Evolutionary conservation across 768 basidiomycete species (phyloP).

Genomic region (Postia placenta): DNA sequence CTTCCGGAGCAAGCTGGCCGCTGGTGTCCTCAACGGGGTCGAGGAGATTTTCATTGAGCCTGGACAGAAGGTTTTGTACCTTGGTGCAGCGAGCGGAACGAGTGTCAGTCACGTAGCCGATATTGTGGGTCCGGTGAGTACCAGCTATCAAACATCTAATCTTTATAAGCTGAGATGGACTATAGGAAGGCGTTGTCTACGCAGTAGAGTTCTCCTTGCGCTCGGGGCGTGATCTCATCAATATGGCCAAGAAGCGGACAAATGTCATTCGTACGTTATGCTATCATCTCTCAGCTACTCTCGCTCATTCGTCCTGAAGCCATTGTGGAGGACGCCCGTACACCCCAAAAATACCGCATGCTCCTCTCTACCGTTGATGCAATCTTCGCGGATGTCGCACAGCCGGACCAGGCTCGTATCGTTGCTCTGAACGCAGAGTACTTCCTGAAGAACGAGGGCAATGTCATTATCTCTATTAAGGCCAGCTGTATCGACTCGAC

Average conservation of each 20-base stretch:
- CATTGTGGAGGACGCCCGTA: conserved; percentile 95
- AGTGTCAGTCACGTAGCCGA: conserved; percentile 99
- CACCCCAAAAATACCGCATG: conserved; percentile 97
- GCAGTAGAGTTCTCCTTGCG: conserved; percentile 97
- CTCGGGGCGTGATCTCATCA: conserved; percentile 95
- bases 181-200: conserved; percentile 90
- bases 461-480: conserved; percentile 96
- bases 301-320: conserved; percentile 36
- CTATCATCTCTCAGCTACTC: background rate
- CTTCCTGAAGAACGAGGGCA: conserved; percentile 93
- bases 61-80: conserved; percentile 93
- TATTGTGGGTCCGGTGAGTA: conserved; percentile 90
- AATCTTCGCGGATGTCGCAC: conserved; percentile 97
- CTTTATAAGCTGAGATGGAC: conserved; percentile 11
- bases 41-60: conserved; percentile 91
- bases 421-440: conserved; percentile 88
- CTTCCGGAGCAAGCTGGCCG: conserved; percentile 94
- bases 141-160: conserved; percentile 4
- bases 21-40: conserved; percentile 92
- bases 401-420: conserved; percentile 98
- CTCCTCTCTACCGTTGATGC: conserved; percentile 93
- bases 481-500: conserved; percentile 99
- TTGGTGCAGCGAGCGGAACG: conserved; percentile 97
- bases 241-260: conserved; percentile 99
- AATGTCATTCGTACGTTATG: conserved; percentile 87